These are phyloP conservation scores for Cyberlindnera petersonii DNA, from an alignment of 805 yeast genomes.

Conservation along the genomic window DNA sequence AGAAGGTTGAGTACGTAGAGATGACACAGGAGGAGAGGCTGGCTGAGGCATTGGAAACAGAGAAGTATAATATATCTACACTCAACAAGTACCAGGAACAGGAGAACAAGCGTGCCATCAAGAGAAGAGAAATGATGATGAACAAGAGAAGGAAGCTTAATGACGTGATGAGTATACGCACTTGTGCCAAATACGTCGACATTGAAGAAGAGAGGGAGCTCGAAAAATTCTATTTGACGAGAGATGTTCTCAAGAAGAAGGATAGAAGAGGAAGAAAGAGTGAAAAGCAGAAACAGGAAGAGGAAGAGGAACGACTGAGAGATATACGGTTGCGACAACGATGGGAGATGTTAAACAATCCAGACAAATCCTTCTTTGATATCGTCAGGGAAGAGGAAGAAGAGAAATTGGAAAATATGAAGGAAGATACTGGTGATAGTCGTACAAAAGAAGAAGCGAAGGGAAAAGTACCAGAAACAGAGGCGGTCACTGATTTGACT, in stretches of 20 bases:
- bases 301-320: conserved; percentile 30
- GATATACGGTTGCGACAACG: conserved; percentile 28
- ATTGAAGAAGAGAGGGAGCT: conserved; percentile 62
- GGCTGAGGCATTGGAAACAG: conserved; percentile 86
- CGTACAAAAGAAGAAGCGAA: background rate
- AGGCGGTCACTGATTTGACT: too few relatives aligned
- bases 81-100: conserved; percentile 77
- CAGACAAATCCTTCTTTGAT: conserved; percentile 9
- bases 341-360: conserved; percentile 21
- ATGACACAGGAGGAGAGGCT: conserved; percentile 41
- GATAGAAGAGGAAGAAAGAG: conserved; percentile 41
- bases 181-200: conserved; percentile 47
- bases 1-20: conserved; percentile 39
- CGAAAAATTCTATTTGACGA: conserved; percentile 36
- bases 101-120: conserved; percentile 74
- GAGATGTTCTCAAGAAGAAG: conserved; percentile 39
- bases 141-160: conserved; percentile 59
- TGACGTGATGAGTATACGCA: conserved; percentile 52
- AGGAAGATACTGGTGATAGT: background rate
- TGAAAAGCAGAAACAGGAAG: conserved; percentile 39
- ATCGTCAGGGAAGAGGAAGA: background rate
- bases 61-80: conserved; percentile 67
- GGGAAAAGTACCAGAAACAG: too few relatives aligned
- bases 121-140: conserved; percentile 67
- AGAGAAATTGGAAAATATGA: too few relatives aligned